phyloP scores from a whole-genome alignment of 768 basidiomycete species.

The Cubamyces lactineus region DNA sequence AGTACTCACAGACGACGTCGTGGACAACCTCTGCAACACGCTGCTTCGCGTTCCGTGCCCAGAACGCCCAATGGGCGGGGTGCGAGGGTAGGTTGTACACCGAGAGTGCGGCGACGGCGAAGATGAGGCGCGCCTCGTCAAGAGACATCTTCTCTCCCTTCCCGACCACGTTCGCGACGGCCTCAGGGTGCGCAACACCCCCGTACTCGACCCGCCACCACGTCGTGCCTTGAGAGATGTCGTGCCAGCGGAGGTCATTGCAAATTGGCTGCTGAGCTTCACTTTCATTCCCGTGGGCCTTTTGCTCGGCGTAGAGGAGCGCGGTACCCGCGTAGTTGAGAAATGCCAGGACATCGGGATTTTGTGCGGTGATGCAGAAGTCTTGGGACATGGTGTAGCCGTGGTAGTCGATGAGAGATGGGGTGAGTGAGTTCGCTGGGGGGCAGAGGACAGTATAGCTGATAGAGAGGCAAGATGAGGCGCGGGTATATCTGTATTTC shows the following conservation, averaged over 20 bases:
- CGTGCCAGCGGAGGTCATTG: neutral
- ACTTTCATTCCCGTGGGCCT: neutral
- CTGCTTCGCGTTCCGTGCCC: constrained; percentile 6
- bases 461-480: too few relatives aligned
- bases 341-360: constrained; percentile 8
- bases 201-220: constrained; percentile 17
- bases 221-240: neutral
- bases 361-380: neutral
- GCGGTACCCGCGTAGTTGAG: neutral
- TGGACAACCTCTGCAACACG: constrained; percentile 6
- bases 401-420: neutral
- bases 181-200: constrained; percentile 5
- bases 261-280: neutral
- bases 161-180: constrained; percentile 5
- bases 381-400: neutral
- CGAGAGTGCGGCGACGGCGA: constrained; percentile 14
- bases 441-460: too few relatives aligned
- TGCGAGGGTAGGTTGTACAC: constrained; percentile 12
- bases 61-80: constrained; percentile 20
- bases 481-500: too few relatives aligned
- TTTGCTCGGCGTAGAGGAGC: neutral
- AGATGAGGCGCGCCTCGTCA: constrained; percentile 11
- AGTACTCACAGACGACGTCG: constrained; percentile 12
- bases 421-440: too few relatives aligned
- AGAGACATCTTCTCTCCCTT: neutral